phyloP scores from a whole-genome alignment of 2,329 filamentous ascomycete species.

The Microthyrium microscopicum region DNA sequence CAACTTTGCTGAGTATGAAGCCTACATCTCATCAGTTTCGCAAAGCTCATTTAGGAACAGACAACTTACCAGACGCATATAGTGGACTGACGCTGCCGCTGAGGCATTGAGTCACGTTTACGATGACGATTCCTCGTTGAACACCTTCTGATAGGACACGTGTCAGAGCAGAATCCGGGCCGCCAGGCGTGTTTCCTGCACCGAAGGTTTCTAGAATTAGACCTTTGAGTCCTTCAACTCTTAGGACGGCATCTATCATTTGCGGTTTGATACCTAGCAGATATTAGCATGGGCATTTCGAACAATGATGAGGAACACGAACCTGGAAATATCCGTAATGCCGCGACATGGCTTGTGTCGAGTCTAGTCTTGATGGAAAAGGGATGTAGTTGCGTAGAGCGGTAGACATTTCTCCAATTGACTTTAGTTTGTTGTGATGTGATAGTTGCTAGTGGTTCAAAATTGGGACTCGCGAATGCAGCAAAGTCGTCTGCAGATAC shows the following conservation, averaged over 20 bases:
- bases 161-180: slow-evolving; percentile 62
- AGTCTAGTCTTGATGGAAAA: slow-evolving; percentile 60
- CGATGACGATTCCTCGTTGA: slow-evolving; percentile 63
- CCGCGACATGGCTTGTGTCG: slow-evolving; percentile 78
- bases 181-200: slow-evolving; percentile 78
- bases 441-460: slow-evolving; percentile 63
- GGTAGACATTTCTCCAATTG: slow-evolving; percentile 60
- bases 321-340: slow-evolving; percentile 79
- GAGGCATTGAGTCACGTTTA: slow-evolving; percentile 83
- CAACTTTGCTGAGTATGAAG: slow-evolving; percentile 67
- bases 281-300: too few relatives aligned
- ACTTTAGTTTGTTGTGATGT: slow-evolving; percentile 68
- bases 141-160: slow-evolving; percentile 64
- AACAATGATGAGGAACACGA: too few relatives aligned
- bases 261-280: slow-evolving; percentile 86
- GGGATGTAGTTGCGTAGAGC: slow-evolving; percentile 55
- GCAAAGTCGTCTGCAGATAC: slow-evolving; percentile 73
- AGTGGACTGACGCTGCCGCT: slow-evolving; percentile 24
- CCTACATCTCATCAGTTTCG: too few relatives aligned
- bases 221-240: slow-evolving; percentile 58
- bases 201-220: slow-evolving; percentile 85
- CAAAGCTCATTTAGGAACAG: too few relatives aligned
- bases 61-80: slow-evolving; percentile 38
- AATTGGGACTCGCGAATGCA: slow-evolving; percentile 80
- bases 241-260: slow-evolving; percentile 75